Conservation (phyloP, 352 stramenopile genomes). For the Globisporangium abappressorium region DNA sequence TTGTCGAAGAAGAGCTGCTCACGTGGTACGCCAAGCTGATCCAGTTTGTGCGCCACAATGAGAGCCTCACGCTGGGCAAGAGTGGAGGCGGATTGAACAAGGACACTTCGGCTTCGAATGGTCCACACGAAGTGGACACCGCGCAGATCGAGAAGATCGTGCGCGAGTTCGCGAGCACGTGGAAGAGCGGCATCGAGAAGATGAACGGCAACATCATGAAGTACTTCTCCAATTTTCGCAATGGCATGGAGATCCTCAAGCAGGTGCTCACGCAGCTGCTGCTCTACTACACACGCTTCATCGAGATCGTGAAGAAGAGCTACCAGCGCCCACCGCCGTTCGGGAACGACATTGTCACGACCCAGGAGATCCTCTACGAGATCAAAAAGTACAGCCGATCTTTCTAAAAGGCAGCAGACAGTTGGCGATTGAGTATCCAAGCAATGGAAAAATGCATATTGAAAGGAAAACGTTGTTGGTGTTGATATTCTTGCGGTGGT, state of each 20-base stretch:
- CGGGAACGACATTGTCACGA: constrained; percentile 93
- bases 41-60: constrained; percentile 95
- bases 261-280: constrained; percentile 97
- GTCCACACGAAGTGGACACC: constrained; percentile 63
- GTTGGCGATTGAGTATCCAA: background rate
- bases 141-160: constrained; percentile 93
- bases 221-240: constrained; percentile 98
- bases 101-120: constrained; percentile 11
- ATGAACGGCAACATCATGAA: constrained; percentile 98
- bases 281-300: constrained; percentile 98
- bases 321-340: constrained; percentile 82
- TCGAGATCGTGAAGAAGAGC: constrained; percentile 95
- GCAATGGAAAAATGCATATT: background rate
- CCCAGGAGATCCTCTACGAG: constrained; percentile 95
- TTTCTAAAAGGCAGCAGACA: constrained; percentile 57
- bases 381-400: constrained; percentile 97
- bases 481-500: background rate
- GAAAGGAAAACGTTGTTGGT: background rate
- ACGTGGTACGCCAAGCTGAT: constrained; percentile 96
- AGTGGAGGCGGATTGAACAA: constrained; percentile 3
- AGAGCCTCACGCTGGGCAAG: constrained; percentile 69
- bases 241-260: constrained; percentile 99
- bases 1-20: constrained; percentile 96
- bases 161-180: constrained; percentile 93
- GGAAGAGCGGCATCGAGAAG: constrained; percentile 95